Conservation (phyloP, 1,139 yeast species). For the Protomyces gravidus region DNA sequence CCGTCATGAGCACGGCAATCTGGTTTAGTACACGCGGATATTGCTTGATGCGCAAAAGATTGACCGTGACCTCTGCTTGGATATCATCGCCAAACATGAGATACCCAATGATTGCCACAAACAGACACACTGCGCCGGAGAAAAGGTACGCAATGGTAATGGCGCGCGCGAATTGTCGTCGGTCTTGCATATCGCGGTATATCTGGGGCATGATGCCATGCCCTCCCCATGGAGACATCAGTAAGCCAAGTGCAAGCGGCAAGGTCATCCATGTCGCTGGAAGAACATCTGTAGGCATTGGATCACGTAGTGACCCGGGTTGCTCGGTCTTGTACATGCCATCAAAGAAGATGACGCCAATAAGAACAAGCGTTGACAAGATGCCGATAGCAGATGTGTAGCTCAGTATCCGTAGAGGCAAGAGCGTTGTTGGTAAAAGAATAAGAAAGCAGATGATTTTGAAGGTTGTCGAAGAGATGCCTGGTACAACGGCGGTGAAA, state of each 20-base stretch:
- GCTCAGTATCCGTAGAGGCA: constrained; percentile 70
- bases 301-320: constrained; percentile 65
- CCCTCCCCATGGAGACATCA: constrained; percentile 92
- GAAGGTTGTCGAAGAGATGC: constrained; percentile 47
- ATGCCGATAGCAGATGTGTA: constrained; percentile 72
- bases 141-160: constrained; percentile 57
- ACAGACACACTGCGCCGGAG: constrained; percentile 63
- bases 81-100: constrained; percentile 82
- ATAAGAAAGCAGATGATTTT: constrained; percentile 58
- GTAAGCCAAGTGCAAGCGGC: constrained; percentile 63
- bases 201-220: constrained; percentile 82
- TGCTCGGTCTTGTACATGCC: constrained; percentile 54
- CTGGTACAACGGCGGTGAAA: constrained; percentile 60
- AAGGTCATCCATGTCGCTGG: constrained; percentile 50
- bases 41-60: constrained; percentile 62
- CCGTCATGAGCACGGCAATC: constrained; percentile 64
- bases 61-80: constrained; percentile 77
- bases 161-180: constrained; percentile 51
- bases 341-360: constrained; percentile 54
- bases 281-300: constrained; percentile 51
- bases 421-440: constrained; percentile 58
- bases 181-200: constrained; percentile 77
- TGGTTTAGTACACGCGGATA: constrained; percentile 66
- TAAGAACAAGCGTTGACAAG: constrained; percentile 60
- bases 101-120: constrained; percentile 76